Evolutionary conservation across 2,329 filamentous ascomycete genomes (phyloP).

Genomic region (Drechslera avenae): DNA sequence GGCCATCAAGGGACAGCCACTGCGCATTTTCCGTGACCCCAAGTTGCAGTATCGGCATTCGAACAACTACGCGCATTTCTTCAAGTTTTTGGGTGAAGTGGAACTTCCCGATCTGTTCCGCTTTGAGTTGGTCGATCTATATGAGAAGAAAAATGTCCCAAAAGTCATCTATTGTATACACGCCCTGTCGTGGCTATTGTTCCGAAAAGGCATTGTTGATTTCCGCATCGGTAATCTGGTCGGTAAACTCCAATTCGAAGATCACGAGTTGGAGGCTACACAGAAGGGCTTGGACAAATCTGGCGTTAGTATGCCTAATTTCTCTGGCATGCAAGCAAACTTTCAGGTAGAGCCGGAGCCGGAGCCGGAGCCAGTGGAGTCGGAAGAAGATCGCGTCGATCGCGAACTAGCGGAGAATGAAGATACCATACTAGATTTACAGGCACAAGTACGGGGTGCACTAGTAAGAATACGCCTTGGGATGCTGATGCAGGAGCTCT

Average conservation of each 20-base stretch:
- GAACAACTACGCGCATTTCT: conserved; percentile 97
- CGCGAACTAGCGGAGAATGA: conserved; percentile 82
- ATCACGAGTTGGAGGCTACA: conserved; percentile 95
- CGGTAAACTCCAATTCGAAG: conserved; percentile 94
- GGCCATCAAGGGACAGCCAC: conserved; percentile 74
- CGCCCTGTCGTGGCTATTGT: conserved; percentile 95
- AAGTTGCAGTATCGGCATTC: conserved; percentile 94
- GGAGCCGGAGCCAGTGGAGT: conserved; percentile 76
- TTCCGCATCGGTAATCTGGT: conserved; percentile 97
- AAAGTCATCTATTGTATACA: conserved; percentile 99
- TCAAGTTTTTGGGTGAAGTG: conserved; percentile 88
- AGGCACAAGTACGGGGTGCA: conserved; percentile 84
- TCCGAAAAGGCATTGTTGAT: conserved; percentile 89
- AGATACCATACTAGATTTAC: conserved; percentile 73
- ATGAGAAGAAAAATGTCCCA: conserved; percentile 99
- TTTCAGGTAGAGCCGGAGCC: conserved; percentile 88
- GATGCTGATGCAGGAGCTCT: conserved; percentile 83
- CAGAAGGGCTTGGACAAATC: conserved; percentile 97
- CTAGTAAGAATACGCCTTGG: conserved; percentile 77
- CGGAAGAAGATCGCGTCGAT: conserved; percentile 85
- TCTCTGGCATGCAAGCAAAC: conserved; percentile 94
- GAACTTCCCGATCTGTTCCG: conserved; percentile 93
- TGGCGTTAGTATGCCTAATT: conserved; percentile 94
- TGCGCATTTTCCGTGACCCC: conserved; percentile 82
- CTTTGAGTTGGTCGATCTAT: conserved; percentile 95